These are phyloP conservation scores for Penicillium sp. DNA, from an alignment of 2,329 filamentous ascomycete genomes.

Conservation along the genomic window DNA sequence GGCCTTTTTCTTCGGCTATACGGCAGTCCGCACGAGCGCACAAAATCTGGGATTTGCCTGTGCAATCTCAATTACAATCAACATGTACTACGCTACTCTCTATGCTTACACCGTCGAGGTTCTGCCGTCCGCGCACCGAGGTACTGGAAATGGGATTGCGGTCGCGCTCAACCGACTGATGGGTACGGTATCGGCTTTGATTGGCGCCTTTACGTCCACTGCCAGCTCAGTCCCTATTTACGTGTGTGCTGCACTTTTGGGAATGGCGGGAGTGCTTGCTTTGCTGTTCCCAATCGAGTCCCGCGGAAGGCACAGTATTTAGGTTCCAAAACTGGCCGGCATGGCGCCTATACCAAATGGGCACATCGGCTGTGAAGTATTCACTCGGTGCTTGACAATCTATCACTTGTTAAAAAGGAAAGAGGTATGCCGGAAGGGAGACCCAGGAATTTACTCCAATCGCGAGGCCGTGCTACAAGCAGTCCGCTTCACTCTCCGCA, in stretches of 20 bases:
- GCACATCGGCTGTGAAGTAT: not conserved
- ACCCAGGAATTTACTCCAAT: not conserved
- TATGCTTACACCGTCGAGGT: constrained; percentile 63
- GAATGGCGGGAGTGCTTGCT: constrained; percentile 20
- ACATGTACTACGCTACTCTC: constrained; percentile 69
- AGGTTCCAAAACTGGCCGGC: no score
- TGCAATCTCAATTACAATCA: constrained; percentile 65
- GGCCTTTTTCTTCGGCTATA: constrained; percentile 75
- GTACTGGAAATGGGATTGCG: constrained; percentile 30
- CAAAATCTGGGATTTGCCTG: constrained; percentile 70
- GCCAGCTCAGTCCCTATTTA: constrained; percentile 29
- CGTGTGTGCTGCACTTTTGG: constrained; percentile 27
- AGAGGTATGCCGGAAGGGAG: not conserved
- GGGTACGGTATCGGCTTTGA: constrained; percentile 28
- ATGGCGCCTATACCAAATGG: no score
- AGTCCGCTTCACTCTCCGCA: not conserved
- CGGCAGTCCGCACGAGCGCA: constrained; percentile 61
- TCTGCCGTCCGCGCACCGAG: constrained; percentile 30
- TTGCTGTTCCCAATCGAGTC: constrained; percentile 25
- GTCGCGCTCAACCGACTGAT: constrained; percentile 29
- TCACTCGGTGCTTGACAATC: not conserved
- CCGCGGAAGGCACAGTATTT: constrained; percentile 1
- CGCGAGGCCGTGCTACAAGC: no score
- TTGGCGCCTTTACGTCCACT: constrained; percentile 24
- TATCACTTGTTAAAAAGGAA: not conserved